Evolutionary conservation across 129 eudicot genomes (phyloP).

Genomic region (Escallonia rubra): DNA sequence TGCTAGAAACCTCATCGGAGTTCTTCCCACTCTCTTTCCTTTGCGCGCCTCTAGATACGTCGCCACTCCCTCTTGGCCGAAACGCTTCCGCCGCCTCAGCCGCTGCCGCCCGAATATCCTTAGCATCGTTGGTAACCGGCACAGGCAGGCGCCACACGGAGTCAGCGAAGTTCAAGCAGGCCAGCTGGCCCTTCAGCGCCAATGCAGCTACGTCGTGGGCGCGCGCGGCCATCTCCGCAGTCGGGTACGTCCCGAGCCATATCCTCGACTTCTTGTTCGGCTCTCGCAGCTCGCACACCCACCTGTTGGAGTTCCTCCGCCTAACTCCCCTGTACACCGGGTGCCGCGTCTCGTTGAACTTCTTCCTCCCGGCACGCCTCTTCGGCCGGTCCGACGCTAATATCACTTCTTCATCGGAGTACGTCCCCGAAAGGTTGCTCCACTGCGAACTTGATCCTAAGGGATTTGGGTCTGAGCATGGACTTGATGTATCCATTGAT

Average conservation of each 20-base stretch:
- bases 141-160: slow-evolving; percentile 52
- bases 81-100: slow-evolving; percentile 63
- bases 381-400: slow-evolving; percentile 57
- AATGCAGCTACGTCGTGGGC: slow-evolving; percentile 84
- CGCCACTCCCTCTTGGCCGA: slow-evolving; percentile 18
- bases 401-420: slow-evolving; percentile 42
- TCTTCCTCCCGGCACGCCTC: slow-evolving; percentile 67
- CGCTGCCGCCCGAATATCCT: slow-evolving; percentile 48
- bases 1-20: slow-evolving; percentile 4
- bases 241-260: slow-evolving; percentile 82
- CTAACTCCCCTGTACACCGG: slow-evolving; percentile 72
- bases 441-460: slow-evolving; percentile 2
- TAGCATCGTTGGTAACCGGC: slow-evolving; percentile 38
- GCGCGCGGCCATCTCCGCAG: slow-evolving; percentile 84
- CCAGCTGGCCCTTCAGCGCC: slow-evolving; percentile 53
- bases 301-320: slow-evolving; percentile 36
- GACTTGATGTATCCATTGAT: slow-evolving; percentile 24
- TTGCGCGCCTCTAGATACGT: neutral
- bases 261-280: slow-evolving; percentile 52
- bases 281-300: slow-evolving; percentile 77
- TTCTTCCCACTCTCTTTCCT: slow-evolving; percentile 3
- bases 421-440: slow-evolving; percentile 1
- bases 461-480: slow-evolving; percentile 26
- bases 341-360: slow-evolving; percentile 76
- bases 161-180: slow-evolving; percentile 74